phyloP scores from a whole-genome alignment of 352 stramenopile genomes.

The Globisporangium uncinulatum region DNA sequence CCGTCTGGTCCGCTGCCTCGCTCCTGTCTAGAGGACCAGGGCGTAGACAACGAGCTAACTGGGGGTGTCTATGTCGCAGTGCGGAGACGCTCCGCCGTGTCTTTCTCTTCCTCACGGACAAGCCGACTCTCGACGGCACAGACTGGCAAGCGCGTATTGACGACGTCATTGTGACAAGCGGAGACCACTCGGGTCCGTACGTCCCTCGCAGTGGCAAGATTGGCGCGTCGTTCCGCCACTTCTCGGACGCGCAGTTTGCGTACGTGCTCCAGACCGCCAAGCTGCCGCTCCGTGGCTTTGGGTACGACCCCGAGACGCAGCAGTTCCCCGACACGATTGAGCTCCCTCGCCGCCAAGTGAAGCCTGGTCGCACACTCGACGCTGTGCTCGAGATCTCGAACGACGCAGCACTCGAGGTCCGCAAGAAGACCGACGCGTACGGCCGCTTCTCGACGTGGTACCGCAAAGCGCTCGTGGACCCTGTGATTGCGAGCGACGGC shows the following conservation, averaged over 20 bases:
- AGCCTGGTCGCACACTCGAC: constrained; percentile 41
- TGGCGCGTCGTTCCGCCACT: constrained; percentile 77
- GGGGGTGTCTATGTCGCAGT: constrained; percentile 9
- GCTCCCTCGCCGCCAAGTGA: constrained; percentile 77
- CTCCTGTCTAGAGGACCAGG: too few relatives aligned
- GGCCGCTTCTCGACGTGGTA: constrained; percentile 79
- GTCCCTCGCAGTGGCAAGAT: constrained; percentile 84
- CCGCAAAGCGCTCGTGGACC: constrained; percentile 65
- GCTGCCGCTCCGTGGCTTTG: constrained; percentile 73
- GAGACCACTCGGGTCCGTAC: constrained; percentile 69
- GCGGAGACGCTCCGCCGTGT: constrained; percentile 75
- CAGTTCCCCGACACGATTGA: constrained; percentile 66
- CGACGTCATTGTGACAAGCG: constrained; percentile 46
- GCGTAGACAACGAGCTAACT: neutral
- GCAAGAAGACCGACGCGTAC: constrained; percentile 73
- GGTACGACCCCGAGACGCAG: constrained; percentile 81
- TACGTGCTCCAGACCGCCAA: constrained; percentile 77
- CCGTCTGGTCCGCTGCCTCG: too few relatives aligned
- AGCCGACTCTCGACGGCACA: constrained; percentile 58
- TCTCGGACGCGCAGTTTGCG: constrained; percentile 77
- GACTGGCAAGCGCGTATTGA: constrained; percentile 72
- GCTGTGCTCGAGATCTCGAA: constrained; percentile 59
- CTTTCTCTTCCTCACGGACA: constrained; percentile 71
- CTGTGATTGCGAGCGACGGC: constrained; percentile 73
- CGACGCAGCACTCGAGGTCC: constrained; percentile 58